Percentiles rank a stretch among this genome's conserved stretches.
Conservation (phyloP, 164 flowering plant genomes). For the Amborella trichopoda region DNA sequence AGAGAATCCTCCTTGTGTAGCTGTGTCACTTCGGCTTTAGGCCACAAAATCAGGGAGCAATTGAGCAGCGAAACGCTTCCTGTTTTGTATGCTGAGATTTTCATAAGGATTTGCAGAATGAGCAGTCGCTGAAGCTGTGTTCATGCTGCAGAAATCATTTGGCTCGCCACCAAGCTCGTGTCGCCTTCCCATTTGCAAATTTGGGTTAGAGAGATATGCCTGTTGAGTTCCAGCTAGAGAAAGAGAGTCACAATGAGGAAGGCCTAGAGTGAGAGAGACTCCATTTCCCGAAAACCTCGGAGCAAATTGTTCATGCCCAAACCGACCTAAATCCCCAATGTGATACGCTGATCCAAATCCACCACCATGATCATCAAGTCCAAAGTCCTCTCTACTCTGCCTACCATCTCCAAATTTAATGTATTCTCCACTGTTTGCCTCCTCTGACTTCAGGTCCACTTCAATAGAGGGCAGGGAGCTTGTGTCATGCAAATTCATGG, state of each 20-base stretch:
- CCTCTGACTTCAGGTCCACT: constrained; percentile 31
- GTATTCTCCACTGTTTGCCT: constrained; percentile 17
- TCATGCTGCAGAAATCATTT: constrained; percentile 36
- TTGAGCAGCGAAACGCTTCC: constrained; percentile 73
- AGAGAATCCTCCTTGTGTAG: background rate
- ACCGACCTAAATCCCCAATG: constrained; percentile 60
- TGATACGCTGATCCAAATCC: constrained; percentile 58
- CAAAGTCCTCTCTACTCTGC: constrained; percentile 32
- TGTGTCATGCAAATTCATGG: constrained; percentile 26
- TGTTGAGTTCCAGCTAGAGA: constrained; percentile 55
- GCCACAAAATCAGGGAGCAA: constrained; percentile 72
- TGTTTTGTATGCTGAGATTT: constrained; percentile 42
- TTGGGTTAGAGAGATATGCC: constrained; percentile 45
- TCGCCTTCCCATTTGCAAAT: constrained; percentile 53
- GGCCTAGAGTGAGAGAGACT: constrained; percentile 84
- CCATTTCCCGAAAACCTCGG: constrained; percentile 61
- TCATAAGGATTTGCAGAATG: constrained; percentile 38
- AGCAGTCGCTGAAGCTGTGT: constrained; percentile 27
- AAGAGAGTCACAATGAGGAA: constrained; percentile 65
- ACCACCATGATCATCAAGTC: no score
- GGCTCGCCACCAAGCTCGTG: constrained; percentile 32
- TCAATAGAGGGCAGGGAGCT: constrained; percentile 24
- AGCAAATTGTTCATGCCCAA: constrained; percentile 46
- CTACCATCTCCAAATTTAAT: constrained; percentile 46
- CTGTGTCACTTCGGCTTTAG: constrained; percentile 22